Evolutionary conservation across 495 filamentous ascomycete genomes (phyloP).

Genomic region (Lasiosphaeriaceae sp.): DNA sequence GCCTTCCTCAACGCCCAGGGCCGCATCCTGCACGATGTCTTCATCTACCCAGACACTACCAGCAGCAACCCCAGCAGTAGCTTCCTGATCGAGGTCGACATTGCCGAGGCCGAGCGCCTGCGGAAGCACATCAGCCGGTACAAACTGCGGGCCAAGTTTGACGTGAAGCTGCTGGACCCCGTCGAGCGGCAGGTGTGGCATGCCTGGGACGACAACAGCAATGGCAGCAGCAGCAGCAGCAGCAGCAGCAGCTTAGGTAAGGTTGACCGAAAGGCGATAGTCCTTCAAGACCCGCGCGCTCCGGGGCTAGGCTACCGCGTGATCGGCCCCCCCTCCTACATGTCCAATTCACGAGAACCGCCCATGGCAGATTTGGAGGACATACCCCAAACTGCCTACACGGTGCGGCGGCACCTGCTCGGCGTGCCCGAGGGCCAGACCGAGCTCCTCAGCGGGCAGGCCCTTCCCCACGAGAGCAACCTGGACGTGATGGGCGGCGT

Average conservation of each 20-base stretch:
- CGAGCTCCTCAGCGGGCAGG: constrained; percentile 65
- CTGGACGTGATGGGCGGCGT: constrained; percentile 78
- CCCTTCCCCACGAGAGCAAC: constrained; percentile 79
- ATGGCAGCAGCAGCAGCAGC: too few relatives aligned
- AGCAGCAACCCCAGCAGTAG: constrained; percentile 19
- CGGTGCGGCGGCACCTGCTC: constrained; percentile 64
- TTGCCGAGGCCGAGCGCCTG: constrained; percentile 54
- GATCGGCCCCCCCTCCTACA: constrained; percentile 6
- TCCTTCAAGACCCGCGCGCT: constrained; percentile 58
- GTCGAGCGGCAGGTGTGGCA: constrained; percentile 64
- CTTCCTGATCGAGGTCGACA: constrained; percentile 83
- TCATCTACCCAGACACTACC: constrained; percentile 63
- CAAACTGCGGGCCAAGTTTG: constrained; percentile 76
- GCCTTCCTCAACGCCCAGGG: constrained; percentile 85
- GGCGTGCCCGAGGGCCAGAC: constrained; percentile 81
- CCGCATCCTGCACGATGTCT: constrained; percentile 80
- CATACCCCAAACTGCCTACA: constrained; percentile 42
- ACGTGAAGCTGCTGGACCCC: constrained; percentile 57
- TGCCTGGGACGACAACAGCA: constrained; percentile 48
- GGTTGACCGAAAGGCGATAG: too few relatives aligned
- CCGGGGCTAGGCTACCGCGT: constrained; percentile 59
- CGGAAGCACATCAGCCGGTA: constrained; percentile 72
- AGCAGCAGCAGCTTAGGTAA: too few relatives aligned
- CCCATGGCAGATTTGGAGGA: constrained; percentile 7
- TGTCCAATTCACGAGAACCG: too few relatives aligned